Base-by-base conservation (phyloP, 495 filamentous ascomycete genomes). In the Neurospora cerealis region DNA sequence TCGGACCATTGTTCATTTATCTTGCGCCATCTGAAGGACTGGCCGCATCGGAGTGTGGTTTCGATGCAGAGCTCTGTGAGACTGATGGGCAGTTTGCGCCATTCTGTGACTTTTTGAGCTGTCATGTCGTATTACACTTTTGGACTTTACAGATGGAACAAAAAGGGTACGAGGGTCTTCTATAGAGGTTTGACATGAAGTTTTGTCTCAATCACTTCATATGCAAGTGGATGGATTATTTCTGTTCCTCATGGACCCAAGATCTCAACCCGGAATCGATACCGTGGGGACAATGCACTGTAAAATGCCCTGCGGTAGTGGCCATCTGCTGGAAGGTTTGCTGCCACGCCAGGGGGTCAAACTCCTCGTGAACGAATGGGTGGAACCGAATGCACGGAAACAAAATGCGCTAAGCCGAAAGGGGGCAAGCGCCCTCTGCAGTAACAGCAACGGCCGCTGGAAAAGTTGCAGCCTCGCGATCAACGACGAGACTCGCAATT, bases 1-100 rank as follows among this genome's bases (percentile, higher is more conserved):
- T 44, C 74, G 46, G 77, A 92, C 96, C 96, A 99, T 88, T 96
- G 91, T 77, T 93, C 88, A 21, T 88, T 87, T 70, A 93, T 87
- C 74, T 93, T 92, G 69, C 91, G 92, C 96, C 96, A 99, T 85
- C 96, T 86, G 79, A 97, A 98, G 3, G 94, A 95, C 78, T 98
- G 95, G 24, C 95, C 95, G 79, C 94, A 97, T 70, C 93, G 90
- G 19, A 98, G 84, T 1, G 93, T 96, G 0, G 95, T 98, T 77
- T 96, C 92, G 72, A 98, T 92, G 75, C 93, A 97, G 38, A 98
- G 88, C 79, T 98, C 95, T 37, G 88, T 86, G 36, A 96, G 83
- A 74, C 87, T 92, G 62, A 97, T 83, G 44, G 94, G 92, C 72
- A 97, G 86, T 83, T 92, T 94, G 66, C 87, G 88, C 93, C 94